Evolutionary conservation across 495 filamentous ascomycete genomes (phyloP), one percentile per base, ranked within the genome.

Genomic region (Acidomyces sp.): DNA sequence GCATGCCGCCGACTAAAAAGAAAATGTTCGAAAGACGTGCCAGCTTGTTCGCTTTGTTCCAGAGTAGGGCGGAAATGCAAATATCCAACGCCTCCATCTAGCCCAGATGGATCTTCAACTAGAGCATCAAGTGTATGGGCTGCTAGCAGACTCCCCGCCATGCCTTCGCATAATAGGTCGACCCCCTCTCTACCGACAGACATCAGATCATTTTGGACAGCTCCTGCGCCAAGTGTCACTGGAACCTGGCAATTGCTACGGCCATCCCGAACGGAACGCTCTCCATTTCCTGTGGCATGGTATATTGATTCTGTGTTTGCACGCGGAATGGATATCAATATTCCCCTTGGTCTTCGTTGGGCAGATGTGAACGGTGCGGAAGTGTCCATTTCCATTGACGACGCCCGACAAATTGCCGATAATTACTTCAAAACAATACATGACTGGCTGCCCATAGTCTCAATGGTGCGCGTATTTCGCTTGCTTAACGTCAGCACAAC

Each of bases 381-480:
- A 15, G n/a, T 13, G 16, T 6, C 11, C 6, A 6, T 30, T 4
- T 15, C 11, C 24, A 6, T 31, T 10, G 37, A 40, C 4, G 24
- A 30, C 22, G 37, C 37, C 10, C 10, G 7, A 13, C n/a, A 13
- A 10, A 40, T 40, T 20, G 21, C 20, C 7, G 22, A 31, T 10
- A 10, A 40, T 26, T 41, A 32, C 39, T 41, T 41, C 24, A 6
- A n/a, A 13, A 41, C 26, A 4, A 21, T 17, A n/a, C 39, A 41
- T 25, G 26, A 41, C 10, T 41, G 39, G 39, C 23, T 41, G 6
- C 27, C 39, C 6, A 20, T 39, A 11, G 37, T 31, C 3, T 39
- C 37, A n/a, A 4, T 13, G 5, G 9, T 39, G 22, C 17, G 37
- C 7, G 12, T 28, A 29, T 11, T 6, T 33, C 17, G 37, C 5